Percentiles rank a stretch among this genome's conserved stretches.
phyloP scores from a whole-genome alignment of 768 basidiomycete species.

The Clathrus columnatus region DNA sequence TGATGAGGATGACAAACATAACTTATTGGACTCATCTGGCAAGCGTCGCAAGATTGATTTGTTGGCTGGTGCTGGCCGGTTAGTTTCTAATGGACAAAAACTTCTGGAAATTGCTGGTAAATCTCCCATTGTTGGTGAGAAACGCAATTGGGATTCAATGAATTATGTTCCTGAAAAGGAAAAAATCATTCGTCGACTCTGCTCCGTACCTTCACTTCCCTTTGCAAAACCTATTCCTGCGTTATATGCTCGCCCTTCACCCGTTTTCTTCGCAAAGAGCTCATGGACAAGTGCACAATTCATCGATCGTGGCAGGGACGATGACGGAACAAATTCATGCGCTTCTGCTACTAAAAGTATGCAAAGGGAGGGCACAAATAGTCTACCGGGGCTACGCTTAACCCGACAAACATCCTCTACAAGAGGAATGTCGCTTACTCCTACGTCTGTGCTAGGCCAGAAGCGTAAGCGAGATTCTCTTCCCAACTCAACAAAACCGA shows the following conservation, averaged over 20 bases:
- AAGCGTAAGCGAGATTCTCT: conserved; percentile 9
- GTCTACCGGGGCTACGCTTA: conserved; percentile 23
- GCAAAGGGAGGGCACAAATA: conserved; percentile 25
- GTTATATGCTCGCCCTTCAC: conserved; percentile 7
- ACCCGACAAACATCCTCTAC: conserved; percentile 23
- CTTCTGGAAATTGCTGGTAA: too few relatives aligned
- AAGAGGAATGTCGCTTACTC: neutral
- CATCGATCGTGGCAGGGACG: neutral
- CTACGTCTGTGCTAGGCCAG: neutral
- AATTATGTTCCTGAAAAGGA: neutral
- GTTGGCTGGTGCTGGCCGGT: neutral
- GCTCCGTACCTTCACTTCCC: neutral
- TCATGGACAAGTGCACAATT: neutral
- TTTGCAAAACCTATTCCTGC: conserved; percentile 3
- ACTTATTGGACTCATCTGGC: conserved; percentile 1
- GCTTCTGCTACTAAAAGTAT: neutral
- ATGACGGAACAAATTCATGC: neutral
- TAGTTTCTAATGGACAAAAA: neutral
- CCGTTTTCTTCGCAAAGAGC: neutral
- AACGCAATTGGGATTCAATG: neutral
- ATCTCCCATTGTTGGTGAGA: neutral
- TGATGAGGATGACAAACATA: conserved; percentile 42
- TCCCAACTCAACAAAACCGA: neutral
- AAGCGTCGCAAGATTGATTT: conserved; percentile 9
- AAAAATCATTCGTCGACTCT: neutral